A percentile compares a stretch with the other conserved stretches of the same genome.
phyloP scores from a whole-genome alignment of 495 filamentous ascomycete genomes.

The Neurospora intermedia region DNA sequence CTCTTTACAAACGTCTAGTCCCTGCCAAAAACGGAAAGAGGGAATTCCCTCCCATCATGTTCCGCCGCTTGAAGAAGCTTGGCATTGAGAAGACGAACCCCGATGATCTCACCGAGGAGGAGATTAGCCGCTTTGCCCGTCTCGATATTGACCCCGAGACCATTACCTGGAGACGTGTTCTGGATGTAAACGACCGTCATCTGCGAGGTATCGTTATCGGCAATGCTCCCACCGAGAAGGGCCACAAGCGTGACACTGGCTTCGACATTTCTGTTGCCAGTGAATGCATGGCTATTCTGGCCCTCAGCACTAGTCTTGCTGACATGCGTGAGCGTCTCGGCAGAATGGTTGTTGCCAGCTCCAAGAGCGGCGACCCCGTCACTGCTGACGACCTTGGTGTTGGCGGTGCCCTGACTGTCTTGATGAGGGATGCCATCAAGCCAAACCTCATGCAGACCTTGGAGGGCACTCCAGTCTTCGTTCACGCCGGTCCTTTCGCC shows the following conservation, averaged over 20 bases:
- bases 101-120: constrained; percentile 78
- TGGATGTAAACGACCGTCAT: constrained; percentile 96
- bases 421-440: constrained; percentile 98
- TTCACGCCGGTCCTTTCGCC: constrained; percentile 94
- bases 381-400: constrained; percentile 93
- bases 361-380: constrained; percentile 73
- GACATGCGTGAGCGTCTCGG: constrained; percentile 94
- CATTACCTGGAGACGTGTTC: constrained; percentile 91
- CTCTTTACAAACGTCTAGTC: constrained; percentile 82
- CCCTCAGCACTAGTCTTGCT: constrained; percentile 72
- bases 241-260: constrained; percentile 68
- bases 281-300: constrained; percentile 97
- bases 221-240: constrained; percentile 81
- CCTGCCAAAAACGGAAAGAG: constrained; percentile 84
- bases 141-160: constrained; percentile 94
- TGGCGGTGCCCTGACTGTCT: constrained; percentile 81
- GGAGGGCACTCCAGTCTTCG: constrained; percentile 93
- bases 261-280: constrained; percentile 97
- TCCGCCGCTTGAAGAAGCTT: constrained; percentile 83
- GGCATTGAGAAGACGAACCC: constrained; percentile 93
- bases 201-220: constrained; percentile 81
- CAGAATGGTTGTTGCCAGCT: constrained; percentile 92
- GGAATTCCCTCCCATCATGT: constrained; percentile 79
- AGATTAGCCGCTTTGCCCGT: constrained; percentile 76
- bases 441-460: constrained; percentile 98